Percentiles rank a stretch among this genome's conserved stretches.
Conservation (phyloP, 2,329 filamentous ascomycete species). For the Paracorniculantispora psalliotae region DNA sequence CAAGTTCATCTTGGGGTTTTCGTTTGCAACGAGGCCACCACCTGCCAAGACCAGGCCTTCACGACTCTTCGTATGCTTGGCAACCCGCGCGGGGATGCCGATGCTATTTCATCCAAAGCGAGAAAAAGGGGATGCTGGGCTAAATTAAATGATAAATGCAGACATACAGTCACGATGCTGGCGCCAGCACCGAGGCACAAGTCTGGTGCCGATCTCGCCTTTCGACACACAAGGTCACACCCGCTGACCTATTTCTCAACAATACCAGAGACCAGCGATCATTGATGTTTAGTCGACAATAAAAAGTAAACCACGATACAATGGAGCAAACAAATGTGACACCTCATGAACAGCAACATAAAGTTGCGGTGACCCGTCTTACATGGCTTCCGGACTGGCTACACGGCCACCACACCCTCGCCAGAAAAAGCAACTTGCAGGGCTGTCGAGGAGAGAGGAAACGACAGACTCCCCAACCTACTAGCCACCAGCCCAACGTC, state of each 20-base stretch:
- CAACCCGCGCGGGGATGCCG: background rate
- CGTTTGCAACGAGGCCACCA: background rate
- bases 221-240: background rate
- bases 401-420: background rate
- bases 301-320: background rate
- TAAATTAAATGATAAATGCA: no score
- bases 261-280: no score
- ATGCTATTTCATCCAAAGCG: background rate
- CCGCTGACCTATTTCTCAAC: background rate
- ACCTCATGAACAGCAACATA: background rate
- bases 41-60: background rate
- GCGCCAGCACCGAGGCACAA: background rate
- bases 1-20: background rate
- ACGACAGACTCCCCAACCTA: background rate
- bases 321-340: background rate
- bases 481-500: background rate
- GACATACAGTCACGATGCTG: constrained; percentile 3
- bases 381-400: background rate
- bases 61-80: background rate
- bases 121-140: background rate
- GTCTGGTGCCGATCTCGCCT: constrained; percentile 2
- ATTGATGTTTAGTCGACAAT: background rate
- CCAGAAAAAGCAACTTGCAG: constrained; percentile 6
- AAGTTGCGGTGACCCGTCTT: constrained; percentile 4
- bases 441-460: constrained; percentile 6